Base-by-base conservation (phyloP, 495 filamentous ascomycete species). In the Tuber aestivum region DNA sequence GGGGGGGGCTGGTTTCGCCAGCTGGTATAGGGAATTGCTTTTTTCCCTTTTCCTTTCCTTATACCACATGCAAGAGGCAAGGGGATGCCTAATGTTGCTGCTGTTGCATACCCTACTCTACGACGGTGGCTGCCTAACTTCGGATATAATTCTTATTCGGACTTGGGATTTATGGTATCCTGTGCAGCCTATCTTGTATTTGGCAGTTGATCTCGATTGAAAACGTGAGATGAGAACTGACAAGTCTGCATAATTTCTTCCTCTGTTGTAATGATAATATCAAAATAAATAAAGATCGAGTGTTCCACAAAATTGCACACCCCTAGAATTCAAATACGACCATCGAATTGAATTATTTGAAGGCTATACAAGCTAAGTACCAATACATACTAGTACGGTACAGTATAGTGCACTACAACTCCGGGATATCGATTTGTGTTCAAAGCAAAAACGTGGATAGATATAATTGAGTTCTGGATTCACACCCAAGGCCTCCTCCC, bases 281-380 rank as follows among this genome's bases (percentile, higher is more conserved):
- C 12, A 42, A 32, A 42, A 41, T n/a, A 40, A 42, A 40, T 42
- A 40, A 71, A 71, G 21, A 20, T 41, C 70, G 8, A 70, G 8
- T 27, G 35, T 40, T 42, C 41, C 35, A 71, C 70, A 41, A 32
- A 41, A 44, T 18, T 44, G 38, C 41, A 40, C 45, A 20, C 65
- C 70, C 82, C 38, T 21, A 14, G 56, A 65, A 65, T 35, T 35
- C 56, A 65, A 65, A 65, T 35, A 65, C 12, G 56, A 65, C 56
- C 27, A 65, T 18, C 56, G 56, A 65, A 65, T 65, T 14, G 27
- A 65, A 65, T 56, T 6, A 65, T 7, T 27, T 3, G 5, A 65
- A 65, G 27, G 14, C 56, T 65, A 65, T 65, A 65, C 27, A 65
- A 35, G 27, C 56, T 35, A 65, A 65, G 56, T 32, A 65, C 14